A percentile compares a stretch with the other conserved stretches of the same genome.
Conservation (phyloP, 176 grass and related monocot genomes). For the Eleusine indica region DNA sequence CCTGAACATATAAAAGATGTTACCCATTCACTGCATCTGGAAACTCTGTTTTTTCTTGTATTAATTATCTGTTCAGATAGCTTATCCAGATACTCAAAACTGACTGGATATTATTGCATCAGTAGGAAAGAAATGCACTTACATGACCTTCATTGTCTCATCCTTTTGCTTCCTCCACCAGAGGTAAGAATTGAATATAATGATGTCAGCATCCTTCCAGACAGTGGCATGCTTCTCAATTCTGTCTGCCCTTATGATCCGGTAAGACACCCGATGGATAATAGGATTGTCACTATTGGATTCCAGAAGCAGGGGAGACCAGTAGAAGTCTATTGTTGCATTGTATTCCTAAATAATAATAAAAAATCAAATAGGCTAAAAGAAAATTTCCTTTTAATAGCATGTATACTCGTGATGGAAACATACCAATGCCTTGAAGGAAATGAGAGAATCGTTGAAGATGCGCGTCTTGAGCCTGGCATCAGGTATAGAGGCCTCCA, state of each 20-base stretch:
- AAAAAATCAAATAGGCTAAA: background rate
- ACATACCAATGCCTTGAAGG: constrained; percentile 73
- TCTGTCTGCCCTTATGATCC: constrained; percentile 69
- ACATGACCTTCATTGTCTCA: constrained; percentile 82
- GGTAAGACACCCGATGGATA: constrained; percentile 58
- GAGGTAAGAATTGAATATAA: constrained; percentile 84
- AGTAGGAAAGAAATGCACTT: constrained; percentile 40
- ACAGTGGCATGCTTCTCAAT: constrained; percentile 64
- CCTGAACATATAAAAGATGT: constrained; percentile 35
- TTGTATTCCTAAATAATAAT: constrained; percentile 63
- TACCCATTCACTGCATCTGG: background rate
- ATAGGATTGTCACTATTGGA: constrained; percentile 82
- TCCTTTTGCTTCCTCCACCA: constrained; percentile 86
- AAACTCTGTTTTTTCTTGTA: background rate
- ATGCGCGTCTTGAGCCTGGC: constrained; percentile 43
- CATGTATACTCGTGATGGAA: background rate
- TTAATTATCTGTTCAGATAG: background rate
- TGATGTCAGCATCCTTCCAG: constrained; percentile 72
- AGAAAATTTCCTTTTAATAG: background rate
- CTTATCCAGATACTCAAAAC: background rate
- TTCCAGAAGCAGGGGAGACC: constrained; percentile 79
- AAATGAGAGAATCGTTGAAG: constrained; percentile 60
- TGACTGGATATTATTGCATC: too few species aligned
- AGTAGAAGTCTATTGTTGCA: constrained; percentile 88
- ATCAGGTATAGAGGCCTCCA: constrained; percentile 58